These are phyloP conservation scores for Candida oleophila DNA, from an alignment of 805 yeast genomes.

Conservation along the genomic window DNA sequence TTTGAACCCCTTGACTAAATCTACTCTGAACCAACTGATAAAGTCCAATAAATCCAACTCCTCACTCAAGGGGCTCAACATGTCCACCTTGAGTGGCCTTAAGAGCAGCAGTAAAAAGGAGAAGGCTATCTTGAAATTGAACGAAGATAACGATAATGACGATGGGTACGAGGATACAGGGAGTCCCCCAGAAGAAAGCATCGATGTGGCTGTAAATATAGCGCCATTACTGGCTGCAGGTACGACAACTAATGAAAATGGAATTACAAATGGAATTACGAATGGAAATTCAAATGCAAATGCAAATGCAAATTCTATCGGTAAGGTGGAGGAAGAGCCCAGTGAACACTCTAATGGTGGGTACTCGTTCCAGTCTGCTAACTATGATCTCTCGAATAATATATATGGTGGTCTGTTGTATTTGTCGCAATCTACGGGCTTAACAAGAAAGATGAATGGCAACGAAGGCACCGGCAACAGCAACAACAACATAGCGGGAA, in stretches of 20 bases:
- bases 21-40: conserved; percentile 17
- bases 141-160: conserved; percentile 28
- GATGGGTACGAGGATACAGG: conserved; percentile 35
- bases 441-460: conserved; percentile 32
- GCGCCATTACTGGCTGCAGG: no score
- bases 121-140: conserved; percentile 37
- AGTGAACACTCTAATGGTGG: not conserved
- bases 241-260: conserved; percentile 3
- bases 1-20: conserved; percentile 34
- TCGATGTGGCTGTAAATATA: conserved; percentile 11
- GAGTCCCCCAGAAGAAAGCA: conserved; percentile 1
- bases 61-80: conserved; percentile 29
- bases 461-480: conserved; percentile 6
- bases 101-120: conserved; percentile 38
- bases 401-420: conserved; percentile 43
- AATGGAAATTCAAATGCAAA: not conserved
- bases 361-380: not conserved
- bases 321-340: not conserved
- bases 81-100: conserved; percentile 24
- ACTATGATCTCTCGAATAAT: conserved; percentile 13
- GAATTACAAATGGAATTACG: not conserved
- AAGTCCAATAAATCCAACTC: conserved; percentile 30
- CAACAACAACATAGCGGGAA: conserved; percentile 4
- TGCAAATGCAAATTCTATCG: not conserved
- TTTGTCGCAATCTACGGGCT: conserved; percentile 43